Evolutionary conservation across 2,329 filamentous ascomycete genomes (phyloP), one percentile per base, ranked within the genome.

Genomic region (Cercospora citrullina): DNA sequence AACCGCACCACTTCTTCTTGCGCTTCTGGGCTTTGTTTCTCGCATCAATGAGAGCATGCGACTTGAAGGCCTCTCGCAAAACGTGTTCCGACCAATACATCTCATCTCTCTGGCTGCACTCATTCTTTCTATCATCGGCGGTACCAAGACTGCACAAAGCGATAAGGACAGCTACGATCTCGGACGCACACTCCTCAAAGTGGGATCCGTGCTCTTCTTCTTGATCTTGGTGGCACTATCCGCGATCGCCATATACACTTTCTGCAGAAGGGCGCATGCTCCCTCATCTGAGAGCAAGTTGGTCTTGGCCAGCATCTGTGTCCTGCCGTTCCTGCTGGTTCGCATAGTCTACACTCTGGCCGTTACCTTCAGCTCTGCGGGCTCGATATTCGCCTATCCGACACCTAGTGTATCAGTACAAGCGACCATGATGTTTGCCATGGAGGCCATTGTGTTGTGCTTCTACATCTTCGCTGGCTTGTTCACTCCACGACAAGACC

Each of bases 331-430:
- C 68, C 61, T 78, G 55, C 48, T 77, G 73, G 64, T 80, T 73
- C n/a, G 79, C 76, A 66, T 81, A 73, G 64, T 80, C 75, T 70
- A 80, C 74, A 70, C 76, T 45, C 62, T 75, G 12, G 60, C 68
- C 3, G 65, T 68, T 10, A 66, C 63, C 26, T 77, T 73, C 60
- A 64, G 67, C 10, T 65, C 61, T n/a, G 23, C 63, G 14, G 66
- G 68, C 23, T 70, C 67, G 3, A 53, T 72, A 62, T 75, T 76
- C 60, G 70, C 71, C 53, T 71, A 64, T 28, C 26, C 51, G 12
- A 48, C 65, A 21, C 68, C 69, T 2, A 73, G 72, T 39, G 69
- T 74, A 12, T 70, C 63, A 55, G 68, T 72, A 8, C 55, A 71
- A 36, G 72, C 73, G 8, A 71, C 73, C 58, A 76, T 75, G 73